Conservation (phyloP, 2,329 filamentous ascomycete species). For the Pseudocercospora fijiensis region DNA sequence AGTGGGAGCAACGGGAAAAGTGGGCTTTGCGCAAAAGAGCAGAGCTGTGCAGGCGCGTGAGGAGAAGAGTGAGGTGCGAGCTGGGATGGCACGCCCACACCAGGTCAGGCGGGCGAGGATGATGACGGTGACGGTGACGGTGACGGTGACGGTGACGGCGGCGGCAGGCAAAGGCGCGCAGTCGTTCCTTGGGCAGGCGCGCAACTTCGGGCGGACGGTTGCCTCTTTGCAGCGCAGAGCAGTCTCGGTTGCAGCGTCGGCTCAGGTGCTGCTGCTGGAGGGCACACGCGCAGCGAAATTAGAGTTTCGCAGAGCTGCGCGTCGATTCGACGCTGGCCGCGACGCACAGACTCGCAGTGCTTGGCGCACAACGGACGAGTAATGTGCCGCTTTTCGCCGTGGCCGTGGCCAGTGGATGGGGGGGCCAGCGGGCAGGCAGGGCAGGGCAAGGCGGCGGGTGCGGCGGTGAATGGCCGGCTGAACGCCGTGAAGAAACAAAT, state of each 20-base stretch:
- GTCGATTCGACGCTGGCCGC: slow-evolving; percentile 19
- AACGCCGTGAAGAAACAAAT: slow-evolving; percentile 17
- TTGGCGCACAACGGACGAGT: slow-evolving; percentile 20
- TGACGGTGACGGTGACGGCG: too few relatives aligned
- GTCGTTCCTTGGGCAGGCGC: slow-evolving; percentile 1
- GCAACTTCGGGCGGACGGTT: slow-evolving; percentile 11
- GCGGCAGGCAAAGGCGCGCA: slow-evolving; percentile 9
- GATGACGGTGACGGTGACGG: slow-evolving; percentile 7
- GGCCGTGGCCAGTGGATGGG: slow-evolving; percentile 19
- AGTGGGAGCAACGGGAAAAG: slow-evolving; percentile 26
- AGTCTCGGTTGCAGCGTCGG: slow-evolving; percentile 23
- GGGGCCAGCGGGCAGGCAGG: slow-evolving; percentile 13
- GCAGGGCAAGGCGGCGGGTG: too few relatives aligned
- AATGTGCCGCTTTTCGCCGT: slow-evolving; percentile 20
- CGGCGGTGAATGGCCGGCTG: slow-evolving; percentile 22
- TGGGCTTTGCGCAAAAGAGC: slow-evolving; percentile 20
- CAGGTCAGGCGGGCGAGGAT: slow-evolving; percentile 10
- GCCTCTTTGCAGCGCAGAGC: slow-evolving; percentile 7
- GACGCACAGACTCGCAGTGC: slow-evolving; percentile 17
- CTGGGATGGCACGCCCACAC: slow-evolving; percentile 16
- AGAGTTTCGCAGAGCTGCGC: slow-evolving; percentile 19
- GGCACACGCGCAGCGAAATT: slow-evolving; percentile 14
- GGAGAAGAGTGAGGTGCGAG: slow-evolving; percentile 5
- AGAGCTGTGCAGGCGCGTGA: slow-evolving; percentile 2
- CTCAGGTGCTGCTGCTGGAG: slow-evolving; percentile 12